A percentile compares a stretch with the other conserved stretches of the same genome.
Evolutionary conservation across 805 yeast genomes (phyloP).

Genomic region (Lipomyces chichibuensis): DNA sequence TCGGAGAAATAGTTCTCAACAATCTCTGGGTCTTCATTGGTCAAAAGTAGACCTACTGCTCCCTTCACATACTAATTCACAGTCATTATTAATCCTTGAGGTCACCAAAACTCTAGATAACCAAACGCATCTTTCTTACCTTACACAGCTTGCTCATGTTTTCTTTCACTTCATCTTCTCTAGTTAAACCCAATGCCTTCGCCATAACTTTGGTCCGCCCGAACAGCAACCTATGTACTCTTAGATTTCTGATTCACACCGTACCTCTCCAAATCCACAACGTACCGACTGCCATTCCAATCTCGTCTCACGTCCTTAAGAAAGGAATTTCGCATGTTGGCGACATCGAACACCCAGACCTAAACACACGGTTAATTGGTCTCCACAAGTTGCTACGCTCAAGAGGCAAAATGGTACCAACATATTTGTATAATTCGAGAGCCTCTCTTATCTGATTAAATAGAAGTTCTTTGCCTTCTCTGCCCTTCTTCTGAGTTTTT

Average conservation of each 20-base stretch:
- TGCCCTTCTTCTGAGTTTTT: conserved; percentile 94
- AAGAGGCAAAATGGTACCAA: conserved; percentile 11
- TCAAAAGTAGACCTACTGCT: conserved; percentile 83
- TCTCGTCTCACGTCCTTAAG: conserved; percentile 89
- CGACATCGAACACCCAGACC: conserved; percentile 80
- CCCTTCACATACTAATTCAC: conserved; percentile 50
- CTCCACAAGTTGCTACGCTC: background rate
- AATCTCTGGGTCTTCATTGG: conserved; percentile 85
- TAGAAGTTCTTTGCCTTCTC: conserved; percentile 85
- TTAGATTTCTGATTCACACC: background rate
- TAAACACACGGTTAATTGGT: conserved; percentile 2
- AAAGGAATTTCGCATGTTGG: conserved; percentile 94
- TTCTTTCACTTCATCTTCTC: conserved; percentile 88
- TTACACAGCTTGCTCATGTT: conserved; percentile 71
- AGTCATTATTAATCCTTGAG: background rate
- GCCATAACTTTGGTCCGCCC: conserved; percentile 93
- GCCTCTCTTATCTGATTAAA: conserved; percentile 87
- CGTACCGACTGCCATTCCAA: conserved; percentile 77
- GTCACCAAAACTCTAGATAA: conserved; percentile 30
- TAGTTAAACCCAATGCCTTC: conserved; percentile 85
- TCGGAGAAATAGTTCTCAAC: conserved; percentile 85
- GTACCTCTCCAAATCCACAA: background rate
- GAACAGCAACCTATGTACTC: conserved; percentile 58
- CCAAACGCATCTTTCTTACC: conserved; percentile 44
- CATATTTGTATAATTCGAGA: conserved; percentile 73